Conservation (phyloP, 495 filamentous ascomycete species). For the Pseudoneurospora amorphoporcata region DNA sequence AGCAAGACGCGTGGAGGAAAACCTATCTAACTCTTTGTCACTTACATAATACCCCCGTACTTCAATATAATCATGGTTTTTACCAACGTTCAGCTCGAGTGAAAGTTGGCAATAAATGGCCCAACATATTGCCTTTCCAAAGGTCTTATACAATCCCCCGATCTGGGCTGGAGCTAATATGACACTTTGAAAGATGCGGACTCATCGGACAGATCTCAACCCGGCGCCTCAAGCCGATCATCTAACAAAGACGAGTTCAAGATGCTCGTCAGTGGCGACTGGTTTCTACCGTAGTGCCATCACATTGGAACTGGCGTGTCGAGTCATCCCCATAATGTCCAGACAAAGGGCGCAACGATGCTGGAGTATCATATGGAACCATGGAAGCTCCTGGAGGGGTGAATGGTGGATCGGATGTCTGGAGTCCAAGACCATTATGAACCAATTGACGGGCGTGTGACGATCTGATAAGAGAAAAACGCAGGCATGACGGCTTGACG, state of each 20-base stretch:
- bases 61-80: not conserved
- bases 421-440: not conserved
- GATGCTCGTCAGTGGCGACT: not conserved
- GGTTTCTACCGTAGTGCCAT: not conserved
- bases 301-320: not conserved
- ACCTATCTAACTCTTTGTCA: not conserved
- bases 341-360: not conserved
- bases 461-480: slow-evolving; percentile 7
- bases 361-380: not conserved
- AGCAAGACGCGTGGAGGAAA: not conserved
- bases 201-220: not conserved
- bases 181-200: not conserved
- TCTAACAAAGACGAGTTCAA: not conserved
- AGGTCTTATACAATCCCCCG: not conserved
- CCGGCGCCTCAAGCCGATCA: not conserved
- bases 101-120: not conserved
- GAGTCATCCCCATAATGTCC: not conserved
- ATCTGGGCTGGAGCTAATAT: not conserved
- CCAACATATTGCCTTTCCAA: not conserved
- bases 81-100: not conserved
- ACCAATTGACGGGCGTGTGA: not conserved
- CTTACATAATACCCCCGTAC: not conserved
- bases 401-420: not conserved
- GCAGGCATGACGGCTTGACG: not conserved
- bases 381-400: not conserved